Evolutionary conservation across 1,284 basidiomycete species (phyloP), one percentile per base, ranked within the genome.

Genomic region (Boletus mariae): DNA sequence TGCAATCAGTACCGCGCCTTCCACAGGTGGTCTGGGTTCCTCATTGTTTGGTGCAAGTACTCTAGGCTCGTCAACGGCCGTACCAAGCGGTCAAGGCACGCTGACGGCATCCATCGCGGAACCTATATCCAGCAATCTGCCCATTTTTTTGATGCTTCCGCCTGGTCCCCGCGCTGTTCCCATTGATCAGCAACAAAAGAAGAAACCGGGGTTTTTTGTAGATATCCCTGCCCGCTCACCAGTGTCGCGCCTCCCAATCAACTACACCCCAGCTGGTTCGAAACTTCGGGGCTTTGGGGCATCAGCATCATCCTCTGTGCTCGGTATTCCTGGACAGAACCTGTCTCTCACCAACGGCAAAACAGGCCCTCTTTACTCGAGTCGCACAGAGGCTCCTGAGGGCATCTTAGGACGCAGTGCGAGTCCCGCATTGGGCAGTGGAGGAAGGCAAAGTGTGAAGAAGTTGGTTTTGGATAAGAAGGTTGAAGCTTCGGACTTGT

Each of bases 381-480:
- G 74, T 57, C 77, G 77, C 5, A 60, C 65, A 23, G 77, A 78
- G 31, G 75, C 75, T 5, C 73, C 83, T 11, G 85, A 87, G 51
- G 67, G 73, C 6, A 77, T 84, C 58, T 57, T 83, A 28, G 77
- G 77, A 25, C 78, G 80, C 32, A 87, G 73, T 62, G 81, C 84
- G 26, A 91, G 89, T 75, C 72, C 94, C 66, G 75, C 85, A 63
- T 66, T 89, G 46, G 77, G 88, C 61, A 84, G 82, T 55, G 83
- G 84, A n/a, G 73, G 74, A 23, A 80, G 89, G 38, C 84, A 88
- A 53, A 97, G 92, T 67, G 92, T 98, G 57, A 99, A 98, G 79
- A 96, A 97, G 70, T 82, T 99, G 51, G 87, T 95, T 38, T 73
- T 98, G 53, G 90, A 94, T 65, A 90, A 87, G 69, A 89, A 84